phyloP scores from a whole-genome alignment of 1,284 basidiomycete species.

The Sphaerobolus stellatus region DNA sequence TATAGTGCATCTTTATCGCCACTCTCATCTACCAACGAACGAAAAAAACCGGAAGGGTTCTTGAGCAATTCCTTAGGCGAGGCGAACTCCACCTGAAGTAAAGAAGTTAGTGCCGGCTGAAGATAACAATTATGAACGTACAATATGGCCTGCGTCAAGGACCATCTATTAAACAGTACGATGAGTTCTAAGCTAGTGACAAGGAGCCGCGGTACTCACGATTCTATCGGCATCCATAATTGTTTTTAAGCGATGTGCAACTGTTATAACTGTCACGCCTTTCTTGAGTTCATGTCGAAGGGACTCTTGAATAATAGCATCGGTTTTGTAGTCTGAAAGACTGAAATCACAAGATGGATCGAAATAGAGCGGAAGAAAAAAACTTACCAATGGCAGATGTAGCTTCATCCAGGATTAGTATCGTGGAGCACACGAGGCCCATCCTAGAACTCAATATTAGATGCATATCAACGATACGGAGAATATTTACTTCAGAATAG shows the following conservation, averaged over 20 bases:
- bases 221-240: slow-evolving; percentile 60
- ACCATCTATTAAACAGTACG: slow-evolving; percentile 34
- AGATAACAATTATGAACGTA: slow-evolving; percentile 18
- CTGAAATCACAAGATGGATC: not conserved
- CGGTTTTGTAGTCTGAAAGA: slow-evolving; percentile 22
- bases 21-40: slow-evolving; percentile 39
- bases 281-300: slow-evolving; percentile 51
- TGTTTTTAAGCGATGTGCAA: slow-evolving; percentile 70
- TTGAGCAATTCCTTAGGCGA: slow-evolving; percentile 50
- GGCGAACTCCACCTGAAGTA: slow-evolving; percentile 39
- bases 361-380: not conserved
- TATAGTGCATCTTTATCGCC: not conserved
- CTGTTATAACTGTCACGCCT: slow-evolving; percentile 60
- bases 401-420: slow-evolving; percentile 64
- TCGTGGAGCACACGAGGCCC: slow-evolving; percentile 47
- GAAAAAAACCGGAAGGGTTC: slow-evolving; percentile 44
- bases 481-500: slow-evolving; percentile 8
- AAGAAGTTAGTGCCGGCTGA: not conserved
- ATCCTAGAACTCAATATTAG: slow-evolving; percentile 28
- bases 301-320: slow-evolving; percentile 54
- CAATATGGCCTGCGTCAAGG: slow-evolving; percentile 37
- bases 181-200: slow-evolving; percentile 19
- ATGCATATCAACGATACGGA: not conserved
- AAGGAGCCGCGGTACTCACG: slow-evolving; percentile 17
- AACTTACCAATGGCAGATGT: slow-evolving; percentile 18